phyloP scores from a whole-genome alignment of 1,284 basidiomycete genomes.

The Apiotrichum mycotoxinovorans region DNA sequence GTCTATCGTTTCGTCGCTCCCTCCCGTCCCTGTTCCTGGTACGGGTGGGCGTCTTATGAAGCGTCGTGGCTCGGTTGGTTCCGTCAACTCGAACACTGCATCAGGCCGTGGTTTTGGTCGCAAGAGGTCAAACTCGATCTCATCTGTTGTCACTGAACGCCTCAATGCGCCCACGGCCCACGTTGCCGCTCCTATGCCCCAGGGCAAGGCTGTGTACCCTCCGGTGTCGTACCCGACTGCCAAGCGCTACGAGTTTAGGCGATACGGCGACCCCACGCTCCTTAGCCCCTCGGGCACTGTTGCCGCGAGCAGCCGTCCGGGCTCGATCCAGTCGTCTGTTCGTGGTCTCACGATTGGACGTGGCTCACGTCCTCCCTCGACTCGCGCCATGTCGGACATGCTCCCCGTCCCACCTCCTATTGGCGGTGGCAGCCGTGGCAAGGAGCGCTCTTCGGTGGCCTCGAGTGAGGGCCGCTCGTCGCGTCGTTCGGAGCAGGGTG shows the following conservation, averaged over 20 bases:
- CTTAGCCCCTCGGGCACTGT: slow-evolving; percentile 9
- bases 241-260: slow-evolving; percentile 48
- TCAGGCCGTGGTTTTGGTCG: slow-evolving; percentile 33
- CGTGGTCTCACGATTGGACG: slow-evolving; percentile 4
- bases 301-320: slow-evolving; percentile 31
- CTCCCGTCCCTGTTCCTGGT: background rate
- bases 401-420: slow-evolving; percentile 30
- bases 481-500: slow-evolving; percentile 24
- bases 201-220: slow-evolving; percentile 39
- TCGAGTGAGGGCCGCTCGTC: slow-evolving; percentile 30
- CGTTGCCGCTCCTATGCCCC: slow-evolving; percentile 25
- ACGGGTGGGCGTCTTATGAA: slow-evolving; percentile 6
- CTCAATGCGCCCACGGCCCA: slow-evolving; percentile 10
- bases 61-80: slow-evolving; percentile 40
- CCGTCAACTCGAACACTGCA: slow-evolving; percentile 25
- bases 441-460: slow-evolving; percentile 29
- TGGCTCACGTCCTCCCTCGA: slow-evolving; percentile 6
- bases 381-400: slow-evolving; percentile 6
- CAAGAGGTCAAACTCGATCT: slow-evolving; percentile 32
- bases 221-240: slow-evolving; percentile 47
- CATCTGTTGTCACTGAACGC: slow-evolving; percentile 11
- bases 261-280: slow-evolving; percentile 29
- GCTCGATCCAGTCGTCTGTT: slow-evolving; percentile 37
- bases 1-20: background rate
- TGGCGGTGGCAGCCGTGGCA: slow-evolving; percentile 13